These are phyloP conservation scores for Diaporthe batatas DNA, from an alignment of 2,329 filamentous ascomycete species.

Conservation along the genomic window DNA sequence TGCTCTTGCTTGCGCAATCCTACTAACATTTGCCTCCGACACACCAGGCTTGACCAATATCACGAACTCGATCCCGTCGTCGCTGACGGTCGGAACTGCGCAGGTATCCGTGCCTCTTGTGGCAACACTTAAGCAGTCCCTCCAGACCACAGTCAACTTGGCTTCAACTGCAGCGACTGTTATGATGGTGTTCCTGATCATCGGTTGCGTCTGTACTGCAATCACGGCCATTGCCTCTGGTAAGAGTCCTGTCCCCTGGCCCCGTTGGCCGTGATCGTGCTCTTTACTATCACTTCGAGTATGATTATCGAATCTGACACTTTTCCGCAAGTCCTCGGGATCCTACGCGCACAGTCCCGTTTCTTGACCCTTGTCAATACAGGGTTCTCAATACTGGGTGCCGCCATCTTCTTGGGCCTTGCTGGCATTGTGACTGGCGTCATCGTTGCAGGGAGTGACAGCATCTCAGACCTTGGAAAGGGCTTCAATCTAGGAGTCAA, in stretches of 20 bases:
- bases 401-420: constrained; percentile 37
- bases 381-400: constrained; percentile 38
- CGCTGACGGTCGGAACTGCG: constrained; percentile 44
- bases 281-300: too few relatives aligned
- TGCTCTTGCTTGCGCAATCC: background rate
- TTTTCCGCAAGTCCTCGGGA: constrained; percentile 33
- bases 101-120: constrained; percentile 46
- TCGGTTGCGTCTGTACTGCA: constrained; percentile 41
- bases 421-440: constrained; percentile 42
- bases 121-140: constrained; percentile 38
- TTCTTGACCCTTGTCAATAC: constrained; percentile 41
- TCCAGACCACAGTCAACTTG: constrained; percentile 42
- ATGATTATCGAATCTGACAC: background rate
- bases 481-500: constrained; percentile 42
- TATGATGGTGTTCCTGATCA: constrained; percentile 44
- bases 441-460: constrained; percentile 36
- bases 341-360: constrained; percentile 39
- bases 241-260: background rate
- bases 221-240: constrained; percentile 43
- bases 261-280: too few relatives aligned
- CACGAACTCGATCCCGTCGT: constrained; percentile 44
- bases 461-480: constrained; percentile 33
- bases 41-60: constrained; percentile 44
- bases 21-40: background rate
- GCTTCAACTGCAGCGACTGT: constrained; percentile 41